Evolutionary conservation across 371 early-diverging fungal species (phyloP), one percentile per base, ranked within the genome.

Genomic region (Zopfochytrium polystomum): DNA sequence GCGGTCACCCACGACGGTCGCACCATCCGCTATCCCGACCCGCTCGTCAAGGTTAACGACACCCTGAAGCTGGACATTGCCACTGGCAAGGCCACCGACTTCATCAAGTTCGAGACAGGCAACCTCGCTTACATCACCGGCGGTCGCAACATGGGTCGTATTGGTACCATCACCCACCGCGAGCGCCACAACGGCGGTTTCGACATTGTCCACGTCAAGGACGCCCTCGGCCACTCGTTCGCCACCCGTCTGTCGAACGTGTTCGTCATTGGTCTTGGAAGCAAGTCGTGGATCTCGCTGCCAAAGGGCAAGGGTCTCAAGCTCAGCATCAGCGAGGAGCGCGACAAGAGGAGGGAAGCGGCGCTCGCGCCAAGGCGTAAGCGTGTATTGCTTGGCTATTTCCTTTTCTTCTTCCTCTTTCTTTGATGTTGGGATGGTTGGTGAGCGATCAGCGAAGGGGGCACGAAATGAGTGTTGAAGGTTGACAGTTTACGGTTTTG

Each of bases 71-170:
- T 98, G 72, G 94, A 98, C 81, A 69, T 98, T 52, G 95, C 89
- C 74, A 84, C 85, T 54, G 86, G 89, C 77, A 98, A 98, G 90
- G 86, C 98, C 71, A 80, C 82, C 61, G 98, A 92, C 67, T 90
- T 87, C 76, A 78, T 95, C 85, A 92, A 92, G 85, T 96, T 99
- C 82, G 96, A 93, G 69, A 81, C 86, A 45, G 99, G 98, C 68
- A 96, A 96, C 85, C 78, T 96, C 49, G 95, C 87, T 66, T 95
- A 90, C 88, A 87, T 95, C 74, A 97, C 96, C 68, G 96, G 95
- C 69, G 99, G 99, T 76, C 93, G 93, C 74, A 96, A 97, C 87
- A 92, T 93, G 84, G 99, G 99, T 71, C 95, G 99, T 85, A 90
- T 98, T 68, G 99, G 99, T 85, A 83, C 91, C 75, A 91, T 99